A percentile compares a stretch with the other conserved stretches of the same genome.
These are phyloP conservation scores for Rhizopogon sp. DNA, from an alignment of 768 basidiomycete species.

Conservation along the genomic window DNA sequence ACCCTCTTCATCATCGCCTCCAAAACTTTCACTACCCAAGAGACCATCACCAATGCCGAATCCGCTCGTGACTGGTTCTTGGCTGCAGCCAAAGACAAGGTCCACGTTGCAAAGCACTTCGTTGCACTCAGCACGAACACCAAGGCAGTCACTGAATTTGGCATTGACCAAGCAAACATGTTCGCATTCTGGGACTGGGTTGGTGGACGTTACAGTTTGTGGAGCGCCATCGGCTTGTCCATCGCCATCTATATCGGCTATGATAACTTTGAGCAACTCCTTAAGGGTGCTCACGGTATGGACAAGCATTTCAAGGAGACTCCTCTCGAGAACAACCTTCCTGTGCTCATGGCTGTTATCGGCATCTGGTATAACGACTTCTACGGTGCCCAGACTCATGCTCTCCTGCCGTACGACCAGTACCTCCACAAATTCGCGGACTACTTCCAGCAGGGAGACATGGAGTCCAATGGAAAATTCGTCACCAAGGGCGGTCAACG, in stretches of 20 bases:
- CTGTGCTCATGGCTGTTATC: conserved; percentile 82
- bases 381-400: conserved; percentile 94
- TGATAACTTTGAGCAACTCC: conserved; percentile 87
- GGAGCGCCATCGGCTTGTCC: conserved; percentile 96
- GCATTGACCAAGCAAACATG: conserved; percentile 91
- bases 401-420: conserved; percentile 95
- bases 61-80: conserved; percentile 96
- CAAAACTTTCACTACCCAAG: conserved; percentile 99
- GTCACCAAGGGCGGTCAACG: conserved; percentile 91
- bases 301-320: conserved; percentile 94
- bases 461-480: conserved; percentile 99
- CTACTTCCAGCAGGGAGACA: conserved; percentile 99
- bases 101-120: conserved; percentile 97
- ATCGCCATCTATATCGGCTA: conserved; percentile 93
- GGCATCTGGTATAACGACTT: conserved; percentile 99
- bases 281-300: conserved; percentile 95
- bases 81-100: conserved; percentile 70
- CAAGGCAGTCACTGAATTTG: conserved; percentile 87
- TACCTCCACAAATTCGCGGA: conserved; percentile 99
- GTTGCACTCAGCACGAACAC: conserved; percentile 98
- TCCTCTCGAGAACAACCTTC: conserved; percentile 84
- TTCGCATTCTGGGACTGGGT: conserved; percentile 99
- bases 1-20: conserved; percentile 98
- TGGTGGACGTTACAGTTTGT: conserved; percentile 95
- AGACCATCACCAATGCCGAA: conserved; percentile 98